phyloP scores from a whole-genome alignment of 169 alveolate genomes.

The Eimeria tenella region DNA sequence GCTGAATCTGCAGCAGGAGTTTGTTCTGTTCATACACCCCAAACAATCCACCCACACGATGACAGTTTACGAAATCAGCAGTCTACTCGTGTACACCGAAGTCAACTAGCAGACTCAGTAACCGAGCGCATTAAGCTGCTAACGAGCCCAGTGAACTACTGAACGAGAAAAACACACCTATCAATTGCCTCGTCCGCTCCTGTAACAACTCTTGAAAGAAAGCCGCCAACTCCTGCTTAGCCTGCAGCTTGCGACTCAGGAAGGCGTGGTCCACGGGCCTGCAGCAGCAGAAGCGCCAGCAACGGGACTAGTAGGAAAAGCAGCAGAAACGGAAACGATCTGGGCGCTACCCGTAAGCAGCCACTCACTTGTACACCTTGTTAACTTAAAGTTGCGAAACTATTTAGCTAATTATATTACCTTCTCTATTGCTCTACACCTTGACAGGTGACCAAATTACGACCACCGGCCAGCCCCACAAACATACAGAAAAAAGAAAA shows the following conservation, averaged over 20 bases:
- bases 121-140: background rate
- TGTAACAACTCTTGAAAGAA: conserved; percentile 91
- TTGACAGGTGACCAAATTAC: too few relatives aligned
- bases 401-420: too few relatives aligned
- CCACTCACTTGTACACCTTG: too few relatives aligned
- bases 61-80: background rate
- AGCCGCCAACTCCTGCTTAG: conserved; percentile 91
- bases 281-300: background rate
- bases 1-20: conserved; percentile 77
- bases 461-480: too few relatives aligned
- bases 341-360: background rate
- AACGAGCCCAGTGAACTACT: background rate
- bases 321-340: background rate
- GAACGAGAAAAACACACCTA: conserved; percentile 32
- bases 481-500: too few relatives aligned
- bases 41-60: background rate
- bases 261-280: conserved; percentile 85
- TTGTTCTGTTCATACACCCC: conserved; percentile 70
- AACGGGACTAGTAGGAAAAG: background rate
- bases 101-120: background rate
- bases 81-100: too few relatives aligned
- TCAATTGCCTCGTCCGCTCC: conserved; percentile 85
- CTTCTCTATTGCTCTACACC: too few relatives aligned
- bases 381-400: too few relatives aligned
- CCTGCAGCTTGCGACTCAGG: conserved; percentile 89